These are phyloP conservation scores for Rhizopus sp. DNA, from an alignment of 371 early-diverging fungal species.

Conservation along the genomic window DNA sequence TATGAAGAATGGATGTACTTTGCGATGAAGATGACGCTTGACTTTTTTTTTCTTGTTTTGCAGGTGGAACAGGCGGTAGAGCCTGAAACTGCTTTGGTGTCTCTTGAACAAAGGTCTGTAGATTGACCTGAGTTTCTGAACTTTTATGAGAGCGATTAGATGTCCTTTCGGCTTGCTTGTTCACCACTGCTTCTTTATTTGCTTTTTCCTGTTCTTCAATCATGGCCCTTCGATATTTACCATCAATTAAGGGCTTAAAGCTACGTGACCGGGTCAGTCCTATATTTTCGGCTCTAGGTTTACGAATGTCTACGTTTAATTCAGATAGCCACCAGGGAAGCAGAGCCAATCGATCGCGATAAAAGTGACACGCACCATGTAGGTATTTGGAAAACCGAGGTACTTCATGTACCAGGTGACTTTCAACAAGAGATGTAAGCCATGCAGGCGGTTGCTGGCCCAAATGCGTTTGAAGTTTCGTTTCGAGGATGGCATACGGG, in stretches of 20 bases:
- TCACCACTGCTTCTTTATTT: slow-evolving; percentile 17
- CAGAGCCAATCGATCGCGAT: slow-evolving; percentile 70
- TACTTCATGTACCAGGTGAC: slow-evolving; percentile 93
- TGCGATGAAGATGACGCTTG: neutral
- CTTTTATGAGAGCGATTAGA: neutral
- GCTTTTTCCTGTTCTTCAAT: slow-evolving; percentile 22
- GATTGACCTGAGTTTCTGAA: neutral
- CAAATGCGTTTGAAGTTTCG: slow-evolving; percentile 92
- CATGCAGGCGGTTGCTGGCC: slow-evolving; percentile 93
- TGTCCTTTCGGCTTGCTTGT: neutral
- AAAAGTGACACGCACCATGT: slow-evolving; percentile 93
- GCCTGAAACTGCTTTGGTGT: neutral
- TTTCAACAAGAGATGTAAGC: slow-evolving; percentile 85
- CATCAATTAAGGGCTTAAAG: slow-evolving; percentile 50
- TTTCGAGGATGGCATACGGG: slow-evolving; percentile 98
- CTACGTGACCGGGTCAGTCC: slow-evolving; percentile 50
- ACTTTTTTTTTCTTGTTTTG: slow-evolving; percentile 1
- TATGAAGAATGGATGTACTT: neutral
- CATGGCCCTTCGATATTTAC: slow-evolving; percentile 34
- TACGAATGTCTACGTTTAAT: slow-evolving; percentile 90
- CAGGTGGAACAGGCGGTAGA: slow-evolving; percentile 7
- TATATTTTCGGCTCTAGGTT: slow-evolving; percentile 48
- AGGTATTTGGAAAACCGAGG: slow-evolving; percentile 99
- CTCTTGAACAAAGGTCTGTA: neutral
- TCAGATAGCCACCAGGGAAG: slow-evolving; percentile 97